Conservation (phyloP, 2,329 filamentous ascomycete species). For the Corynespora cassiicola region DNA sequence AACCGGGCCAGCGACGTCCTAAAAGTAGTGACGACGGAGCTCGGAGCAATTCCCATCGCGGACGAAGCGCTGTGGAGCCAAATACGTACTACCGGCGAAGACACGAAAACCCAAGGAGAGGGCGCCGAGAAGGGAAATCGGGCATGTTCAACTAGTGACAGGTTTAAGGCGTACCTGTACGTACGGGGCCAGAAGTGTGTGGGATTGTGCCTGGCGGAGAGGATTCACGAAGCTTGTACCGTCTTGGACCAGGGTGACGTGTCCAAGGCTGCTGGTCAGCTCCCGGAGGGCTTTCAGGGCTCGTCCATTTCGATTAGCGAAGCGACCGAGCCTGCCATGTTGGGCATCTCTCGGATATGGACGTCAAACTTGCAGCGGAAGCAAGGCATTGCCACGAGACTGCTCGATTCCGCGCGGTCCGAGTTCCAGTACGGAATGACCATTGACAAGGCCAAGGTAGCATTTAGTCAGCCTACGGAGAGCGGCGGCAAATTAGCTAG, state of each 20-base stretch:
- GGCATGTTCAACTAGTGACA: slow-evolving; percentile 44
- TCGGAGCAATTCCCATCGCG: slow-evolving; percentile 65
- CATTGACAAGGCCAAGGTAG: slow-evolving; percentile 62
- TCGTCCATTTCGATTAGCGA: slow-evolving; percentile 53
- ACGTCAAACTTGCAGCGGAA: slow-evolving; percentile 63
- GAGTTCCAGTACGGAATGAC: slow-evolving; percentile 64
- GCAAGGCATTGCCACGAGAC: slow-evolving; percentile 62
- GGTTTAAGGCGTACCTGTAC: slow-evolving; percentile 68
- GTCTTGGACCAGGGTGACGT: slow-evolving; percentile 49
- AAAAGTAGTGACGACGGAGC: slow-evolving; percentile 67
- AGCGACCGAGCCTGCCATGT: slow-evolving; percentile 54
- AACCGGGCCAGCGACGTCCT: slow-evolving; percentile 62
- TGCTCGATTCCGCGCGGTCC: slow-evolving; percentile 63
- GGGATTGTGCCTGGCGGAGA: slow-evolving; percentile 66
- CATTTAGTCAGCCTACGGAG: slow-evolving; percentile 72
- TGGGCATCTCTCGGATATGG: slow-evolving; percentile 72
- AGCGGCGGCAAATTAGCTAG: slow-evolving; percentile 64
- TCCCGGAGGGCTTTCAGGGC: slow-evolving; percentile 21
- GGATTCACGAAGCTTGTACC: slow-evolving; percentile 62
- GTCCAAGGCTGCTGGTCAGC: slow-evolving; percentile 21
- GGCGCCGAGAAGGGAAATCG: slow-evolving; percentile 33
- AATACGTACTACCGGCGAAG: slow-evolving; percentile 27
- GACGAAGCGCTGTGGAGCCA: slow-evolving; percentile 65
- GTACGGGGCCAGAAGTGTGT: slow-evolving; percentile 67
- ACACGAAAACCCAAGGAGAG: slow-evolving; percentile 16